Conservation (phyloP, 495 filamentous ascomycete genomes). For the Hypoxylon subgilvum region DNA sequence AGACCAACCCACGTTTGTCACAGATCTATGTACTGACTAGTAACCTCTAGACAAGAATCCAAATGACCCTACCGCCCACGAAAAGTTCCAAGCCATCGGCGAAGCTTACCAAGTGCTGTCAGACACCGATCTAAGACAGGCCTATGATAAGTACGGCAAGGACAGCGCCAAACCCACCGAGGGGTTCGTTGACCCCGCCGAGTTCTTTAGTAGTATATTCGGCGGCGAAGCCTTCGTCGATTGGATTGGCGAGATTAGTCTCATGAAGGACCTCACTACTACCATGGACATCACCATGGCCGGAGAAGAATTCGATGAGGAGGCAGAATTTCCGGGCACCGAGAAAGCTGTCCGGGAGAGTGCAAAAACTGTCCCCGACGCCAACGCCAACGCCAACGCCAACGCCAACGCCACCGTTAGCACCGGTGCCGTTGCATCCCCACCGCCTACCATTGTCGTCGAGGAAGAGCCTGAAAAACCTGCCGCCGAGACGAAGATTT, state of each 20-base stretch:
- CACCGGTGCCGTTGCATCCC: too few relatives aligned
- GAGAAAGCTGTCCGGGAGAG: slow-evolving; percentile 55
- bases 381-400: slow-evolving; percentile 26
- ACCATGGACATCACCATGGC: slow-evolving; percentile 90
- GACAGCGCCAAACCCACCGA: slow-evolving; percentile 83
- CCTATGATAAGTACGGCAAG: slow-evolving; percentile 97
- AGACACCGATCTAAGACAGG: slow-evolving; percentile 79
- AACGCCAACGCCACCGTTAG: too few relatives aligned
- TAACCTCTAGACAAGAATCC: slow-evolving; percentile 88
- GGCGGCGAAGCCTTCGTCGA: slow-evolving; percentile 94
- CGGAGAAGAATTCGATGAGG: slow-evolving; percentile 70
- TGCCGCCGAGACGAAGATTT: slow-evolving; percentile 7
- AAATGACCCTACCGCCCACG: slow-evolving; percentile 91
- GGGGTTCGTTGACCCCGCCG: slow-evolving; percentile 94
- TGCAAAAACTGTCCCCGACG: slow-evolving; percentile 42
- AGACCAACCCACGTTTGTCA: background rate
- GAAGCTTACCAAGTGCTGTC: slow-evolving; percentile 98
- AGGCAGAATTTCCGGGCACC: slow-evolving; percentile 44
- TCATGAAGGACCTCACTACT: slow-evolving; percentile 88
- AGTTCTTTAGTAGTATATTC: slow-evolving; percentile 99
- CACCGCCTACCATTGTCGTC: slow-evolving; percentile 49
- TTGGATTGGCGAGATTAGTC: slow-evolving; percentile 87
- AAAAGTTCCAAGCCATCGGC: slow-evolving; percentile 91
- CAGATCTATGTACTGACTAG: slow-evolving; percentile 6
- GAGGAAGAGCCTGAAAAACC: slow-evolving; percentile 49